Evolutionary conservation across 148 eudicot genomes (phyloP).

Genomic region (Oxyria digyna): DNA sequence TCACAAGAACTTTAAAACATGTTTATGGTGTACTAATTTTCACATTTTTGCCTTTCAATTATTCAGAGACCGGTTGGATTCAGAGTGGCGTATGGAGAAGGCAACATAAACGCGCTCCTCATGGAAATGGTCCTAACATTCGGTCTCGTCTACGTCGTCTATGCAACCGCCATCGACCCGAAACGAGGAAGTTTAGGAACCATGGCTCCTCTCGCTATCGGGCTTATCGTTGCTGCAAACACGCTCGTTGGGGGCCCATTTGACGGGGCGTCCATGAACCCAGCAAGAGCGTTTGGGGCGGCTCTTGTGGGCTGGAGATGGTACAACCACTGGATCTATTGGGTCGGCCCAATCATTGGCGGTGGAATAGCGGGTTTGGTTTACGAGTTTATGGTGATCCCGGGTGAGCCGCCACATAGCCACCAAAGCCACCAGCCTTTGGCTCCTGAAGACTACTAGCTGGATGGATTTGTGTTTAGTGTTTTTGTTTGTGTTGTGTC

Average conservation of each 20-base stretch:
- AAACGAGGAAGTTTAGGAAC: conserved; percentile 16
- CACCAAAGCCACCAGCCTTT: conserved; percentile 16
- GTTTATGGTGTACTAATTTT: too few species aligned
- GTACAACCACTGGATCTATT: conserved; percentile 13
- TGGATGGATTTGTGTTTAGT: too few species aligned
- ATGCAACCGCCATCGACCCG: conserved; percentile 15
- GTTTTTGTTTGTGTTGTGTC: too few species aligned
- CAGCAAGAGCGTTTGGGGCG: conserved; percentile 15
- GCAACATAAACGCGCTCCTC: conserved; percentile 10
- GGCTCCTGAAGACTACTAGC: conserved; percentile 14
- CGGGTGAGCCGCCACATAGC: conserved; percentile 1
- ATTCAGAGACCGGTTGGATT: conserved; percentile 11
- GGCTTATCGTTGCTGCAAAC: conserved; percentile 9
- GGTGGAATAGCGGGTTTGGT: conserved; percentile 13
- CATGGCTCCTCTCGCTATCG: conserved; percentile 14
- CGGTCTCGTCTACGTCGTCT: conserved; percentile 12
- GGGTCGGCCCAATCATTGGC: conserved; percentile 14
- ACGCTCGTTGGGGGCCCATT: conserved; percentile 12
- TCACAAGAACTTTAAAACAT: too few species aligned
- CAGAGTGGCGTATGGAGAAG: conserved; percentile 12
- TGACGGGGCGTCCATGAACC: conserved; percentile 17
- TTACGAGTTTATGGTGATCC: conserved; percentile 14
- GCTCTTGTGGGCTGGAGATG: conserved; percentile 16
- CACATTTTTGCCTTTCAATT: not conserved
- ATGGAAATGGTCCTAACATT: conserved; percentile 11